These are phyloP conservation scores for Solanum ossicruentum DNA, from an alignment of 257 asterid species.

Conservation along the genomic window DNA sequence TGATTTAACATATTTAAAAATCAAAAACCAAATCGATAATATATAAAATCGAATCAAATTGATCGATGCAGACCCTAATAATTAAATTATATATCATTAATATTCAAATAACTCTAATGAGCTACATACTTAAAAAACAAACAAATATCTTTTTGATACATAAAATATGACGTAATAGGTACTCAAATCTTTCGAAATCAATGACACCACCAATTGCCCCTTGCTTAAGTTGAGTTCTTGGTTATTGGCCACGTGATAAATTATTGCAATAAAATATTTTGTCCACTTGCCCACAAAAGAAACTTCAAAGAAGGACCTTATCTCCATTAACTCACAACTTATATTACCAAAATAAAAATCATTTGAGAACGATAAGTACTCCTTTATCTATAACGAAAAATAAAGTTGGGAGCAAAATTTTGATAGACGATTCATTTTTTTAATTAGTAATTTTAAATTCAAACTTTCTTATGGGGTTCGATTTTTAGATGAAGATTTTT, in stretches of 20 bases:
- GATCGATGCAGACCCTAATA: too few relatives aligned
- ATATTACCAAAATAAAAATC: neutral
- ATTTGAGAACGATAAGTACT: neutral
- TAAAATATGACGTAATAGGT: neutral
- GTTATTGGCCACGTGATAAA: neutral
- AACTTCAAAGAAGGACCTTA: neutral
- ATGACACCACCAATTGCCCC: neutral
- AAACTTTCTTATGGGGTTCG: too few relatives aligned
- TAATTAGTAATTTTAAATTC: too few relatives aligned
- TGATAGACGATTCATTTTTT: too few relatives aligned
- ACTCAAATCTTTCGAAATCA: neutral
- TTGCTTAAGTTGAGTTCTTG: neutral
- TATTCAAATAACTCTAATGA: rapidly evolving
- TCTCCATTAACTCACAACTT: neutral
- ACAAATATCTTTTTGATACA: neutral
- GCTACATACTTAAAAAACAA: neutral
- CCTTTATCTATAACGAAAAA: rapidly evolving
- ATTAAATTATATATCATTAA: neutral
- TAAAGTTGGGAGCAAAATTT: too few relatives aligned
- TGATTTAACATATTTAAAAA: too few relatives aligned
- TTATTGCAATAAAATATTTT: neutral
- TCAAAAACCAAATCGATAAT: too few relatives aligned
- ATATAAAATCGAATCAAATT: too few relatives aligned
- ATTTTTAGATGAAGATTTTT: too few relatives aligned
- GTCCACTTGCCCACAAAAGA: neutral